phyloP scores from a whole-genome alignment of 371 early-diverging fungal genomes.

The Mortierella sp. region DNA sequence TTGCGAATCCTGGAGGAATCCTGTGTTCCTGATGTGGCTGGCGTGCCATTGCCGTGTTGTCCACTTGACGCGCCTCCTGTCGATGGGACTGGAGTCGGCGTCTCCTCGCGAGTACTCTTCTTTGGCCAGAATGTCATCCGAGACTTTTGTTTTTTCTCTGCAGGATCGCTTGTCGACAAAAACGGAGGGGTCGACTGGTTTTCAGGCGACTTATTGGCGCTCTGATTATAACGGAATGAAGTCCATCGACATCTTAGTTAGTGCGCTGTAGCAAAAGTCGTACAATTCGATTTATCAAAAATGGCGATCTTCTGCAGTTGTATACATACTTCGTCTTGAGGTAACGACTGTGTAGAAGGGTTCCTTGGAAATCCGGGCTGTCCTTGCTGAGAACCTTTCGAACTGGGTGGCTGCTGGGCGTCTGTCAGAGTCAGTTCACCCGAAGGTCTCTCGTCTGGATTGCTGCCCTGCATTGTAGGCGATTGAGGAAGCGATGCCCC shows the following conservation, averaged over 20 bases:
- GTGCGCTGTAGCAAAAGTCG: background rate
- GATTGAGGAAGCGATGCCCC: conserved; percentile 31
- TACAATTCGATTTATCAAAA: background rate
- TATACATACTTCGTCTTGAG: conserved; percentile 42
- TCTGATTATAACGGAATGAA: background rate
- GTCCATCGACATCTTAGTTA: too few species aligned
- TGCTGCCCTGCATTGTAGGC: conserved; percentile 24
- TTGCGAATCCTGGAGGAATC: conserved; percentile 34
- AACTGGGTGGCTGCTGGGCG: conserved; percentile 20
- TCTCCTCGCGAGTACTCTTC: conserved; percentile 44
- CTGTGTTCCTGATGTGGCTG: conserved; percentile 18
- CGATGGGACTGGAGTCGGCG: conserved; percentile 3
- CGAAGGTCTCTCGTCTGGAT: conserved; percentile 30
- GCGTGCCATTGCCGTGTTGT: conserved; percentile 1
- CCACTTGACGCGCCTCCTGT: conserved; percentile 7
- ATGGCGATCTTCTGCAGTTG: too few species aligned
- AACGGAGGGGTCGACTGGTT: conserved; percentile 15
- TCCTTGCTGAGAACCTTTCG: conserved; percentile 17
- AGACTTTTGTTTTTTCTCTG: conserved; percentile 58
- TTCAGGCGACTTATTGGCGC: conserved; percentile 27
- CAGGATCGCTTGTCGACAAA: conserved; percentile 17
- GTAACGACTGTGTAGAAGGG: conserved; percentile 40
- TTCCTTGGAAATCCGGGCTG: conserved; percentile 31
- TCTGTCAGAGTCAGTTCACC: conserved; percentile 27
- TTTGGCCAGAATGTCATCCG: conserved; percentile 60